A percentile compares a stretch with the other conserved stretches of the same genome.
These are phyloP conservation scores for Fraxinus platypoda DNA, from an alignment of 305 asterid genomes.

Conservation along the genomic window DNA sequence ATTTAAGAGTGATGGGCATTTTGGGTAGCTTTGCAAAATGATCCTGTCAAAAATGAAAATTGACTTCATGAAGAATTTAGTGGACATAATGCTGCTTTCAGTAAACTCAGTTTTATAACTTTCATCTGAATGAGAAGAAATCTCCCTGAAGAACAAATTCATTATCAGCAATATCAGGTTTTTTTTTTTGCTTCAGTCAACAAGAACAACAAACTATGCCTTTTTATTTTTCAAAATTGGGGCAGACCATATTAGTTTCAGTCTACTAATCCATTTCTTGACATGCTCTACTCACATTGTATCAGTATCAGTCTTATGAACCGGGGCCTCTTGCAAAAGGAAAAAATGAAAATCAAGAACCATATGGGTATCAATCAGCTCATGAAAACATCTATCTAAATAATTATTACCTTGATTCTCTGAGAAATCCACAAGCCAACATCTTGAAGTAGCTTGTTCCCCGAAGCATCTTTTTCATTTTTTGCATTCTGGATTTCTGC, in stretches of 20 bases:
- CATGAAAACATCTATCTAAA: neutral
- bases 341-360: neutral
- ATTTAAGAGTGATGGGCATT: slow-evolving; percentile 54
- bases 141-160: neutral
- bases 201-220: neutral
- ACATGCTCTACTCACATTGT: neutral
- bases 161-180: neutral
- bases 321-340: neutral
- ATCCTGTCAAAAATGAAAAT: slow-evolving; percentile 42
- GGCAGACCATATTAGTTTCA: neutral
- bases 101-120: neutral
- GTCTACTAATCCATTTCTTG: neutral
- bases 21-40: slow-evolving; percentile 45
- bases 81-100: slow-evolving; percentile 17
- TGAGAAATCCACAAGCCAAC: slow-evolving; percentile 75
- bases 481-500: slow-evolving; percentile 29
- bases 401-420: slow-evolving; percentile 54
- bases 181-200: neutral
- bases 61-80: slow-evolving; percentile 5
- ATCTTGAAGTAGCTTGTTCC: slow-evolving; percentile 65
- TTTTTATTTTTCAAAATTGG: neutral
- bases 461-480: slow-evolving; percentile 68
- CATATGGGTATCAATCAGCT: neutral
- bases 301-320: neutral
- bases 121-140: neutral